Evolutionary conservation across 106 monocot genomes (phyloP), one percentile per base, ranked within the genome.

Genomic region (Dendrobium catenatum): DNA sequence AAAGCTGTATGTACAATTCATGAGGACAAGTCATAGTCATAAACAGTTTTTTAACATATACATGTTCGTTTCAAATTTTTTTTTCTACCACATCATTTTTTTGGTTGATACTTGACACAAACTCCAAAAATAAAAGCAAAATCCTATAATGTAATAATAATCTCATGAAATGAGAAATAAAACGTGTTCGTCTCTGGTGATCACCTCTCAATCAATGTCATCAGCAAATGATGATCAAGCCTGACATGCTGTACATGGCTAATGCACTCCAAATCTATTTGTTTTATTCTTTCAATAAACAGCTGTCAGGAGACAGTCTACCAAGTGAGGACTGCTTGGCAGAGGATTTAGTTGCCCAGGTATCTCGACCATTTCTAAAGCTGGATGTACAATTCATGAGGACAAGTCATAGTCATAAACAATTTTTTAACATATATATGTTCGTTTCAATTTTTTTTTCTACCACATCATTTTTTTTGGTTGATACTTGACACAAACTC

Each of bases 261-360:
- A 37, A 37, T 37, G 37, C 29, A 29, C 37, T 37, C 37, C 37
- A 37, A 37, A 37, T 37, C 37, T 37, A 37, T 37, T 37, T 37
- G 37, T 37, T 3, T 37, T 37, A 37, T 37, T 37, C 37, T 37
- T 37, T 37, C 37, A 37, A 37, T 37, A 37, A 37, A 37, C 37
- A 37, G n/a, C n/a, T 73, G 26, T 44, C 80, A 43, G 79, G 58
- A 44, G 79, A 79, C 37, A 76, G 29, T 79, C 81, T 55, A 77
- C 18, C 37, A 31, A 67, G 29, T 78, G 75, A 29, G 77, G 73
- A 79, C 22, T 42, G 19, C 74, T 68, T 77, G 13, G 56, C 11
- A 56, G 37, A 82, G 20, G 85, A 79, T 41, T n/a, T 20, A 3
- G n/a, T 56, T 56, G 42, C 51, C n/a, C 81, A 83, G 79, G 86